Conservation (phyloP, 2,329 filamentous ascomycete species). For the Aureobasidium subglaciale region DNA sequence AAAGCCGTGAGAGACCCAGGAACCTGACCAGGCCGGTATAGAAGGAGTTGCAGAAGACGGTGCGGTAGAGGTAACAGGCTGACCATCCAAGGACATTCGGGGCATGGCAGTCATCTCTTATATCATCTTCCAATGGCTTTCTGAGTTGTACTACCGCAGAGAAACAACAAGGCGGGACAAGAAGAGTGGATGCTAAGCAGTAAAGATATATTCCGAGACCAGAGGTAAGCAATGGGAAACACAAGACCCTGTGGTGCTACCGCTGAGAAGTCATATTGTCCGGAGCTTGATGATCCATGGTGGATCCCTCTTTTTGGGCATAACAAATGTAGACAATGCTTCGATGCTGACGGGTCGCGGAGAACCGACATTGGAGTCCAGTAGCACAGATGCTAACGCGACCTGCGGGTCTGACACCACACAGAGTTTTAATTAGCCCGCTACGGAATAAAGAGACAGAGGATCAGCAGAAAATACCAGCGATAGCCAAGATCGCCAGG, state of each 20-base stretch:
- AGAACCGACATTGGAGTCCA: constrained; percentile 7
- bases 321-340: background rate
- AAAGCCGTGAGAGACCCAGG: constrained; percentile 19
- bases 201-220: background rate
- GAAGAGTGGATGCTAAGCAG: background rate
- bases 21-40: constrained; percentile 18
- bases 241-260: background rate
- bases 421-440: background rate
- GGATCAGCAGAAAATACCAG: background rate
- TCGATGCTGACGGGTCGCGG: constrained; percentile 4
- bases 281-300: background rate
- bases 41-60: background rate
- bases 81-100: background rate
- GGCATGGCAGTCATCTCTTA: background rate
- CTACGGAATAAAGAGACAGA: too few relatives aligned
- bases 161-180: background rate
- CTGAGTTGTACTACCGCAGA: background rate
- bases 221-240: constrained; percentile 2
- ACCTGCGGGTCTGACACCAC: background rate
- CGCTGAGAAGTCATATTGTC: background rate
- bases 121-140: background rate
- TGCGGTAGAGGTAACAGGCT: background rate
- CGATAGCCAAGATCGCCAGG: background rate
- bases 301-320: background rate
- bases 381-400: background rate